These are phyloP conservation scores for Omphalotus olearius DNA, from an alignment of 1,284 basidiomycete genomes.

Conservation along the genomic window DNA sequence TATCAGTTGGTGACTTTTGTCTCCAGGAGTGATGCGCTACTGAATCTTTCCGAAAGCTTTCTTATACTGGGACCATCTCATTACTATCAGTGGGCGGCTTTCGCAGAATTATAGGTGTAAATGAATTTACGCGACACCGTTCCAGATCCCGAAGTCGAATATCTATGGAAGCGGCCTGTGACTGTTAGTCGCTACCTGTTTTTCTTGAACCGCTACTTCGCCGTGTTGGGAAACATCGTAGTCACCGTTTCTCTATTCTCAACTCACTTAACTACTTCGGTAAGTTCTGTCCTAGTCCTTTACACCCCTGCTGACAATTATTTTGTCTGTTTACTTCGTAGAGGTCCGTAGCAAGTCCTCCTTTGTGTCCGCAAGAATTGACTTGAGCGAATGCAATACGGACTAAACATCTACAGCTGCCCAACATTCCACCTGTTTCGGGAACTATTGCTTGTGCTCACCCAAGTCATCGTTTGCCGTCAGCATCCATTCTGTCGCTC, in stretches of 20 bases:
- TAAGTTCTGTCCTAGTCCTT: not conserved
- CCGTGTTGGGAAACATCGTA: constrained; percentile 3
- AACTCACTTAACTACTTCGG: constrained; percentile 1
- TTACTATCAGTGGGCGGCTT: constrained; percentile 4
- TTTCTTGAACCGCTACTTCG: constrained; percentile 10
- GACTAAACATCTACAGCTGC: not conserved
- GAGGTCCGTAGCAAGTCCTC: not conserved
- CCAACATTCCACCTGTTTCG: constrained; percentile 9
- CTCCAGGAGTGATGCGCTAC: not conserved
- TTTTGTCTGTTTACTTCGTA: too few relatives aligned
- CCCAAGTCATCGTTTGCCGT: constrained; percentile 9
- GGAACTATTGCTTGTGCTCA: constrained; percentile 7
- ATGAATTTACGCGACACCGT: not conserved
- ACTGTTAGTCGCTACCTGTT: constrained; percentile 5
- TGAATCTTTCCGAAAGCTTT: not conserved
- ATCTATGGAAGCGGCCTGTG: constrained; percentile 5
- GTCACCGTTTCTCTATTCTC: constrained; percentile 8
- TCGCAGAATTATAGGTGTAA: not conserved
- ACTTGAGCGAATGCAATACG: not conserved
- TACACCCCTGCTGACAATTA: not conserved
- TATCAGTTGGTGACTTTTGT: constrained; percentile 1
- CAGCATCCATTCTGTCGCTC: not conserved
- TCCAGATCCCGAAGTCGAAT: constrained; percentile 7
- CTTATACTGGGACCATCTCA: constrained; percentile 10
- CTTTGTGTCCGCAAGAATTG: not conserved